These are phyloP conservation scores for Ophiostoma ulmi DNA, from an alignment of 2,329 filamentous ascomycete genomes.

Conservation along the genomic window DNA sequence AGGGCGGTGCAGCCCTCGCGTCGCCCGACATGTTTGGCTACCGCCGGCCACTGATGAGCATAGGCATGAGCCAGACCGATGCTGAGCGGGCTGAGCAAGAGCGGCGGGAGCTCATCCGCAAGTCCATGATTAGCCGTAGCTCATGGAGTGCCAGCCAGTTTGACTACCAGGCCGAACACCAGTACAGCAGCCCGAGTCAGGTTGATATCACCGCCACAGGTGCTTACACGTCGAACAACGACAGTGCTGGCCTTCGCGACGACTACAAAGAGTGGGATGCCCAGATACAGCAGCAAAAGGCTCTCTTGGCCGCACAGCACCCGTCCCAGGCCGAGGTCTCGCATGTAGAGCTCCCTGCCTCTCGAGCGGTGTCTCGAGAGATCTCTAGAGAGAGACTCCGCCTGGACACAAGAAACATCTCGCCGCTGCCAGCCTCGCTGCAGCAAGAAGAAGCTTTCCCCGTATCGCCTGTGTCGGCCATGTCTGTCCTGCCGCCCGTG, in stretches of 20 bases:
- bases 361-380: neutral
- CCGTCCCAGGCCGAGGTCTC: conserved; percentile 24
- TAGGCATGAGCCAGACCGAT: conserved; percentile 28
- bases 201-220: conserved; percentile 5
- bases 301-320: conserved; percentile 28
- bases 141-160: conserved; percentile 22
- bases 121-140: conserved; percentile 37
- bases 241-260: conserved; percentile 29
- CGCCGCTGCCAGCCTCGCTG: neutral
- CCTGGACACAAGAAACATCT: neutral
- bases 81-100: conserved; percentile 37
- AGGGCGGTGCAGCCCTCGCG: neutral
- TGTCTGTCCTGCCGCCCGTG: conserved; percentile 11
- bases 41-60: conserved; percentile 27
- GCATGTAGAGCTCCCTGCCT: neutral
- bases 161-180: neutral
- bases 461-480: neutral
- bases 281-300: conserved; percentile 29
- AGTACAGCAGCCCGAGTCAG: conserved; percentile 18
- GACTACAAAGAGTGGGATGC: conserved; percentile 41
- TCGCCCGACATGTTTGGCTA: conserved; percentile 14
- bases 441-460: neutral
- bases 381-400: neutral
- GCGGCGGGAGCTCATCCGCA: conserved; percentile 41
- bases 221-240: neutral